Evolutionary conservation across 495 filamentous ascomycete species (phyloP), one percentile per base, ranked within the genome.

Genomic region (Staphylotrichum tortipilum): DNA sequence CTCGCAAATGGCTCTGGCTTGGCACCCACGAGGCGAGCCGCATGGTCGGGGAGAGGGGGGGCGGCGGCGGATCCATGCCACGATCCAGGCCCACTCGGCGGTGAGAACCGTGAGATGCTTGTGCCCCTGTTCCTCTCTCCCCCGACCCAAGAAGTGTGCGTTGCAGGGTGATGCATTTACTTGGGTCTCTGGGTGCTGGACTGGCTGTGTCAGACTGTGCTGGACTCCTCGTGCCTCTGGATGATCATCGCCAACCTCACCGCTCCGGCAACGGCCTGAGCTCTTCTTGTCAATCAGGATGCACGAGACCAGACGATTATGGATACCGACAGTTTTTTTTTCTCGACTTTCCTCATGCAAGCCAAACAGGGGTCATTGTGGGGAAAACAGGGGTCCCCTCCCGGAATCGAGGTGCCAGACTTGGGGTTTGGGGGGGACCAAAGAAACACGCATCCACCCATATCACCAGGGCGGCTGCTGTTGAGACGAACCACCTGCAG

Each of bases 1-100:
- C 24, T 54, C 45, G 46, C 44, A 54, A 38, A 31, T 37, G n/a
- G 36, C 31, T 12, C 21, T 44, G 21, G 43, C 52, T 54, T 54
- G 52, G 52, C 52, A 48, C 36, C n/a, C 46, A 38, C 40, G 37
- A 49, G 35, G 7, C 26, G 26, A 19, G 2, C 38, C 38, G 26
- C 21, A 26, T 33, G 28, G 18, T 23, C 35, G n/a, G n/a, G n/a
- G n/a, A n/a, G n/a, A n/a, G n/a, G n/a, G n/a, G n/a, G n/a, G n/a
- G n/a, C n/a, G n/a, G n/a, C n/a, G n/a, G n/a, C 3, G 12, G 17
- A 38, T 11, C 23, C 6, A 28, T 10, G 8, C 14, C 10, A 35
- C 23, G 30, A 46, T 40, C 42, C 7, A 18, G 15, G 6, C 4
- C 17, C 10, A 21, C 33, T 30, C 23, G 36, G 42, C 35, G 42